Evolutionary conservation across 352 stramenopile species (phyloP).

Genomic region (Phytophthora cajani): DNA sequence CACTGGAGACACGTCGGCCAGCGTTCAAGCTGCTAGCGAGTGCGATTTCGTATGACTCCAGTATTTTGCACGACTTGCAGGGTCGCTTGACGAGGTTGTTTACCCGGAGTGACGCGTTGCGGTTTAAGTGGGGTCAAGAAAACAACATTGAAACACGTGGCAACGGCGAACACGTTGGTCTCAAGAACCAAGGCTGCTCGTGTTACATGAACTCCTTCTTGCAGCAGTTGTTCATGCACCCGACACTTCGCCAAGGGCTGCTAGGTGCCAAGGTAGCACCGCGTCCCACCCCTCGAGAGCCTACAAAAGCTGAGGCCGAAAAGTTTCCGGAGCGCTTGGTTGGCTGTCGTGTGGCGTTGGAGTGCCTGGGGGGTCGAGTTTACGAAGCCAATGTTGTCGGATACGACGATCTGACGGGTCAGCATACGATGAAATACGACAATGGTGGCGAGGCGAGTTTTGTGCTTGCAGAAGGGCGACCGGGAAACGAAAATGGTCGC

Average conservation of each 20-base stretch:
- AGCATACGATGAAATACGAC: constrained; percentile 89
- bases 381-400: constrained; percentile 93
- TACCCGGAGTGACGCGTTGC: constrained; percentile 61
- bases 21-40: constrained; percentile 85
- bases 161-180: constrained; percentile 88
- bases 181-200: constrained; percentile 99
- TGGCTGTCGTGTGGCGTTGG: constrained; percentile 89
- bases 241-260: constrained; percentile 79
- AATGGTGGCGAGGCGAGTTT: constrained; percentile 89
- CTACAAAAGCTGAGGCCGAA: constrained; percentile 91
- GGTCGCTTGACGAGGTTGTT: constrained; percentile 68
- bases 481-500: constrained; percentile 96
- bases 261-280: constrained; percentile 73
- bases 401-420: constrained; percentile 83
- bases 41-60: constrained; percentile 71
- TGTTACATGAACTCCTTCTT: constrained; percentile 99
- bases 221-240: constrained; percentile 97
- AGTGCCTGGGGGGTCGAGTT: constrained; percentile 93
- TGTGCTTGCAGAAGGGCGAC: constrained; percentile 92
- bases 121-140: constrained; percentile 85
- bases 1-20: constrained; percentile 75
- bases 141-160: constrained; percentile 82
- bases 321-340: constrained; percentile 76
- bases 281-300: constrained; percentile 60
- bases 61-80: constrained; percentile 69